A percentile compares a stretch with the other conserved stretches of the same genome.
phyloP scores from a whole-genome alignment of 2,329 filamentous ascomycete species.

The Xylaria sp. region DNA sequence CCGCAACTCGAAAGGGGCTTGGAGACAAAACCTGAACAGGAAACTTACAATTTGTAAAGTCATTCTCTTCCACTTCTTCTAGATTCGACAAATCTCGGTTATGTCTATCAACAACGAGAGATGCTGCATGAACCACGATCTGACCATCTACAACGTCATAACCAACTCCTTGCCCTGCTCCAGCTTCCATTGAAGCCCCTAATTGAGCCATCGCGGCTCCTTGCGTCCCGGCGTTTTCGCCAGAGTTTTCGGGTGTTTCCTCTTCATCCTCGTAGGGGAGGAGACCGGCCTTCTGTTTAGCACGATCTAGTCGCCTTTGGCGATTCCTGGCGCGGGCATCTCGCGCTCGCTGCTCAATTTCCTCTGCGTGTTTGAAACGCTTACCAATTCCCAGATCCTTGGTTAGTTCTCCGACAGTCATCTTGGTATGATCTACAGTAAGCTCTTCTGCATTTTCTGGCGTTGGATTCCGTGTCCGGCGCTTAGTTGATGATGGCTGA shows the following conservation, averaged over 20 bases:
- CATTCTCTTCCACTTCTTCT: conserved; percentile 69
- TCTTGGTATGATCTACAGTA: conserved; percentile 58
- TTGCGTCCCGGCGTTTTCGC: conserved; percentile 22
- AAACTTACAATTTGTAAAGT: conserved; percentile 56
- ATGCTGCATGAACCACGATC: conserved; percentile 65
- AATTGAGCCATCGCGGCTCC: conserved; percentile 19
- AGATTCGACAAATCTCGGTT: conserved; percentile 44
- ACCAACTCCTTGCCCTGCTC: conserved; percentile 30
- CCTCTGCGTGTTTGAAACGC: conserved; percentile 67
- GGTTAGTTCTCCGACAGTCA: conserved; percentile 69
- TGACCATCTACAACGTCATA: conserved; percentile 62
- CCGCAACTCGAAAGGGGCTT: neutral
- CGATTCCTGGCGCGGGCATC: conserved; percentile 34
- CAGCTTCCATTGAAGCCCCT: conserved; percentile 26
- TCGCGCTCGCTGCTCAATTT: conserved; percentile 63
- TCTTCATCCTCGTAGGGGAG: conserved; percentile 18
- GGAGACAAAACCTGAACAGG: neutral
- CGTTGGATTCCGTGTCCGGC: conserved; percentile 45
- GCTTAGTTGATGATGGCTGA: conserved; percentile 24
- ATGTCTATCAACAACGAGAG: conserved; percentile 63
- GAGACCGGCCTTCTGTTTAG: conserved; percentile 33
- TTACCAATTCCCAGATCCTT: conserved; percentile 66
- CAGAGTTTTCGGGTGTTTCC: conserved; percentile 19
- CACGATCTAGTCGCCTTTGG: conserved; percentile 35
- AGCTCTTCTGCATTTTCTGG: conserved; percentile 59